Evolutionary conservation across 2,329 filamentous ascomycete genomes (phyloP).

Genomic region (Alternaria arbusti): DNA sequence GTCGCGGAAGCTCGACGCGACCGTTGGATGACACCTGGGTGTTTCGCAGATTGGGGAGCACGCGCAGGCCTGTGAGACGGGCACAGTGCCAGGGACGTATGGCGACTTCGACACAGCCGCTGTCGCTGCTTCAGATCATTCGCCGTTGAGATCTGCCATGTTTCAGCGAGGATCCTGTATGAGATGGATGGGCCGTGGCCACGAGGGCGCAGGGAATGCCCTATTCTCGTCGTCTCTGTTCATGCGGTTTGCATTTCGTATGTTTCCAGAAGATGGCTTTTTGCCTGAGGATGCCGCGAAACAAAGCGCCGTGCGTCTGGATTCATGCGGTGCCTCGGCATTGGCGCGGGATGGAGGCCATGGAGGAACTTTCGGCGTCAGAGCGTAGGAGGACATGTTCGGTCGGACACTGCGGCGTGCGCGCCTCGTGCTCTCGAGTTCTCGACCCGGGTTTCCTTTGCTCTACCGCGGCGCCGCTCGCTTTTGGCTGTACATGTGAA

Average conservation of each 20-base stretch:
- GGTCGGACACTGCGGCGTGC: conserved; percentile 1
- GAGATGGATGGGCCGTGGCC: neutral
- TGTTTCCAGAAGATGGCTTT: conserved; percentile 3
- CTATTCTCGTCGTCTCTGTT: neutral
- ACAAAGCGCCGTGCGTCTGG: neutral
- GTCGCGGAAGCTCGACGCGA: conserved; percentile 11
- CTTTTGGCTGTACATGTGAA: conserved; percentile 1
- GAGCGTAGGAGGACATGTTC: neutral
- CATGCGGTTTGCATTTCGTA: conserved; percentile 1
- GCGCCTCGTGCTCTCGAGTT: neutral
- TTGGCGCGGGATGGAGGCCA: neutral
- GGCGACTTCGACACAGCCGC: conserved; percentile 7
- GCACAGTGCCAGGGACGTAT: conserved; percentile 16
- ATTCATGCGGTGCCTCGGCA: conserved; percentile 7
- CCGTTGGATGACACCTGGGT: conserved; percentile 12
- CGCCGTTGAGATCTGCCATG: conserved; percentile 16
- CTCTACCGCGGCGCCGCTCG: neutral
- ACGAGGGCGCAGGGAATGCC: neutral
- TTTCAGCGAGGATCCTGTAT: conserved; percentile 16
- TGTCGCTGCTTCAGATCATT: conserved; percentile 17
- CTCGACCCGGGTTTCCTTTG: neutral
- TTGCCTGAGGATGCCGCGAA: neutral
- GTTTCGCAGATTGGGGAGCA: conserved; percentile 14
- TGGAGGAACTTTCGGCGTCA: conserved; percentile 2
- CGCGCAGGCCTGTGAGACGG: conserved; percentile 12